Evolutionary conservation across 306 rosid species (phyloP).

Genomic region (Quillaja saponaria): DNA sequence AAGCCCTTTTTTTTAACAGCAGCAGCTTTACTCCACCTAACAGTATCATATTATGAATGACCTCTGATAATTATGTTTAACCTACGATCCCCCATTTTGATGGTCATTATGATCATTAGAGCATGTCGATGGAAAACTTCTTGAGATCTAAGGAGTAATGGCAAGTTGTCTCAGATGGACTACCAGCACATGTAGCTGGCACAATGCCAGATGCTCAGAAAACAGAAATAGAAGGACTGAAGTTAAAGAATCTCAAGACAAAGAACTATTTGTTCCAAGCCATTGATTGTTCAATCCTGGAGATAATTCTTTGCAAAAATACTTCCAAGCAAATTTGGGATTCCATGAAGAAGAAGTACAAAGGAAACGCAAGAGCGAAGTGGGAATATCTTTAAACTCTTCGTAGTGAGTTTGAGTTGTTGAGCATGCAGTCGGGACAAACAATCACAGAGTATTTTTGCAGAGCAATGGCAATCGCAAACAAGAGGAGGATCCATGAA

Average conservation of each 20-base stretch:
- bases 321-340: background rate
- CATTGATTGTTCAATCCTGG: background rate
- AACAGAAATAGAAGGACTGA: background rate
- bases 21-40: too few relatives aligned
- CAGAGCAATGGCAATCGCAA: background rate
- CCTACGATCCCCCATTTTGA: background rate
- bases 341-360: background rate
- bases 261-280: background rate
- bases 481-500: background rate
- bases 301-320: background rate
- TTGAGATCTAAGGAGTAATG: too few relatives aligned
- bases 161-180: background rate
- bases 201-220: background rate
- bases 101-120: too few relatives aligned
- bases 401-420: background rate
- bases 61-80: background rate
- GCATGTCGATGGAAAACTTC: background rate
- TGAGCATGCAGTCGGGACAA: background rate
- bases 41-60: too few relatives aligned
- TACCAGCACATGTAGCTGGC: background rate
- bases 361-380: background rate
- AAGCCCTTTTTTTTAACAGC: too few relatives aligned
- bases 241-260: conserved; percentile 1
- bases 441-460: background rate
- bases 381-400: too few relatives aligned